phyloP scores from a whole-genome alignment of 1,284 basidiomycete genomes.

The Fomitopsis betulina region DNA sequence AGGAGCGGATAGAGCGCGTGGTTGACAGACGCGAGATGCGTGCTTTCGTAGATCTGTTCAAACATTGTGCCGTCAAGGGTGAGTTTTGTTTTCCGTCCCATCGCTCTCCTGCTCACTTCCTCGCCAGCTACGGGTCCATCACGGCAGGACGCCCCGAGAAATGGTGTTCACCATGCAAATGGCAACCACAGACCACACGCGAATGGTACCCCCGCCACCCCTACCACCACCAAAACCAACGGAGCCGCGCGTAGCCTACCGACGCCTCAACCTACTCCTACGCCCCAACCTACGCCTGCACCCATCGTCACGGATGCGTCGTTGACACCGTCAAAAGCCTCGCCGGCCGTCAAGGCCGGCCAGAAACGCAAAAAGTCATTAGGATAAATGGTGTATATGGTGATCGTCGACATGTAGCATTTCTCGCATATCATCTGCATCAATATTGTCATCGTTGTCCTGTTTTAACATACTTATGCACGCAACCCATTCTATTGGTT shows the following conservation, averaged over 20 bases:
- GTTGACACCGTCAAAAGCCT: slow-evolving; percentile 11
- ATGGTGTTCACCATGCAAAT: slow-evolving; percentile 21
- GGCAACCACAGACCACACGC: slow-evolving; percentile 15
- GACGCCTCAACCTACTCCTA: slow-evolving; percentile 12
- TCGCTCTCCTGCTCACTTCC: neutral
- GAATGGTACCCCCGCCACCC: slow-evolving; percentile 19
- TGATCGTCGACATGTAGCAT: neutral
- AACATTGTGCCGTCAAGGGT: slow-evolving; percentile 42
- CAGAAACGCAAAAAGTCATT: slow-evolving; percentile 36
- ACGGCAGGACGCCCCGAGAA: slow-evolving; percentile 7
- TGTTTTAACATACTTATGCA: slow-evolving; percentile 7
- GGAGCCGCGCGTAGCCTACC: neutral
- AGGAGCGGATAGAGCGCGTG: slow-evolving; percentile 28
- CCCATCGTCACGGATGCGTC: slow-evolving; percentile 13
- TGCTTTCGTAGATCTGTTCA: slow-evolving; percentile 46
- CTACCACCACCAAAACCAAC: neutral
- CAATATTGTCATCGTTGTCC: slow-evolving; percentile 11
- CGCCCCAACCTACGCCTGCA: slow-evolving; percentile 17
- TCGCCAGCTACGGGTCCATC: slow-evolving; percentile 11
- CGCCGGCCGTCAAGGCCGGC: slow-evolving; percentile 24
- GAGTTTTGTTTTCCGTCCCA: slow-evolving; percentile 8
- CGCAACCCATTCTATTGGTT: slow-evolving; percentile 6
- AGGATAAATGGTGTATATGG: slow-evolving; percentile 15
- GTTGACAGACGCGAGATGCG: slow-evolving; percentile 45
- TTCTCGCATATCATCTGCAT: slow-evolving; percentile 12